These are phyloP conservation scores for Plasmodium inui DNA, from an alignment of 169 alveolate genomes.

Conservation along the genomic window DNA sequence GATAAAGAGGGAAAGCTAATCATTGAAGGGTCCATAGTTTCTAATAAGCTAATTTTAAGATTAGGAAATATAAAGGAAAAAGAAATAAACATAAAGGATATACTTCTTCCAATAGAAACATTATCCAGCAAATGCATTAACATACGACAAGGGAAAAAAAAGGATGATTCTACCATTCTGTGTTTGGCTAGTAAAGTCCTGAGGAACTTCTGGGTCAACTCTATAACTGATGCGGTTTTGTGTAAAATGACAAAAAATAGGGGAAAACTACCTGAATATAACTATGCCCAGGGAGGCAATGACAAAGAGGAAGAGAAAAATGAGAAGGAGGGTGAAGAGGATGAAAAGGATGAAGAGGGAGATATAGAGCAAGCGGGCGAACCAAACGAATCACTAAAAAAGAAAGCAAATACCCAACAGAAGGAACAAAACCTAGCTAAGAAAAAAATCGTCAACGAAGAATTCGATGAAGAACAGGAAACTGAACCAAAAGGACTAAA, in stretches of 20 bases:
- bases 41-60: conserved; percentile 38
- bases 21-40: conserved; percentile 70
- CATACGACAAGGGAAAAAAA: conserved; percentile 68
- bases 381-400: neutral
- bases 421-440: conserved; percentile 16
- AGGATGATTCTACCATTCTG: conserved; percentile 39
- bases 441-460: conserved; percentile 47
- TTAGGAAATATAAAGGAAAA: conserved; percentile 74
- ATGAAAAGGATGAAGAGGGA: neutral
- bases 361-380: neutral
- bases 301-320: neutral
- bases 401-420: neutral
- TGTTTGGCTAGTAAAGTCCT: conserved; percentile 68
- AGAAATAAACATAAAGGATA: conserved; percentile 78
- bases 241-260: conserved; percentile 60
- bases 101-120: conserved; percentile 83
- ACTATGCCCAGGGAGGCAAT: conserved; percentile 8
- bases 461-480: conserved; percentile 73
- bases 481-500: conserved; percentile 44
- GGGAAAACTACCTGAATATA: conserved; percentile 64
- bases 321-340: conserved; percentile 5
- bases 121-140: conserved; percentile 82
- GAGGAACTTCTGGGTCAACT: conserved; percentile 62
- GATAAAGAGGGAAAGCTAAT: conserved; percentile 71
- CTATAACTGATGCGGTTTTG: conserved; percentile 68